Base-by-base conservation (phyloP, 371 early-diverging fungal species). In the Zancudomyces culisetae region DNA sequence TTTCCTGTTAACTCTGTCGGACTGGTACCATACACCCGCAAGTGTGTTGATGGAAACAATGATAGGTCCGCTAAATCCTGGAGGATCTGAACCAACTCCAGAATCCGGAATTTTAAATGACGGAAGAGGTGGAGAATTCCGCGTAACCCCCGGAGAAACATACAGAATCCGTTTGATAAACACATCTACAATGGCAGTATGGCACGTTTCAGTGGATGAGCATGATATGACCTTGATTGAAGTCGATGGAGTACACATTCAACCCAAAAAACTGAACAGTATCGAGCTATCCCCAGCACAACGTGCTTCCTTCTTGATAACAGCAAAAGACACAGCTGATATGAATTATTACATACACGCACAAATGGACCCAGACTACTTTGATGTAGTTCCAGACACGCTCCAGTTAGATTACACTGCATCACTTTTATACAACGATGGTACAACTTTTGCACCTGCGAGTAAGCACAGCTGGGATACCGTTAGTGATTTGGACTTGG, bases 151-250 rank as follows among this genome's bases (percentile, higher is more conserved):
- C n/a, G 85, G 84, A 29, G 82, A 80, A 63, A 81, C 78, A 18
- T 87, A 87, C 64, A 83, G 87, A 53, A 68, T 90, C 48, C 81
- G 90, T 27, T 52, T 90, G 28, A 76, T 90, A 65, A 80, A 79
- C 53, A 80, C 79, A 72, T 75, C 80, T 47, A 76, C 79, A 24
- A 70, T 86, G 52, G 73, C 82, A 48, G 77, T 77, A 69, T 85
- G 76, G 63, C 73, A 74, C 57, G 70, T 89, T 63, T 71, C 75
- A 58, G 81, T 89, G 53, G 85, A 81, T 58, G 79, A 76, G 43
- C 90, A 87, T 62, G 66, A 72, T 26, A 59, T 89, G 65, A 69
- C 76, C 45, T 64, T 89, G 29, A 83, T 89, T 49, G 90, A 87
- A 66, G 71, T 79, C 20, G 90, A 89, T 55, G 90, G 90, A 47